These are phyloP conservation scores for Epichloe hybrida DNA, from an alignment of 2,329 filamentous ascomycete species.

Conservation along the genomic window DNA sequence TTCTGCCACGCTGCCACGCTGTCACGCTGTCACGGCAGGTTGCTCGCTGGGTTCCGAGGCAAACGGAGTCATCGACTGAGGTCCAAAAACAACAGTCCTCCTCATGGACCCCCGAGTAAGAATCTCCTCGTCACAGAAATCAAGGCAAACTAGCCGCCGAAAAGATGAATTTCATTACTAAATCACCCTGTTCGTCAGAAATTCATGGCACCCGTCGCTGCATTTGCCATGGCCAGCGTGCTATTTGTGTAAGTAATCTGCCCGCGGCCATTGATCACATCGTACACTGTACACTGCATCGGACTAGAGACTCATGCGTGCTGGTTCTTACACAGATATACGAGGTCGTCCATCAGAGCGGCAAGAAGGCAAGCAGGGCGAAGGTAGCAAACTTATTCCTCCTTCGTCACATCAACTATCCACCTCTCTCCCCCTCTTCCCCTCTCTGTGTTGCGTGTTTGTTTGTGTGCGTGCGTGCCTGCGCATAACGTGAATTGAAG, in stretches of 20 bases:
- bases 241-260: conserved; percentile 28
- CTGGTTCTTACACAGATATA: conserved; percentile 17
- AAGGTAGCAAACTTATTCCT: conserved; percentile 1
- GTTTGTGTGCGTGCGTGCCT: too few relatives aligned
- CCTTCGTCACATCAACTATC: neutral
- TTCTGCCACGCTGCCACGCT: too few relatives aligned
- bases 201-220: conserved; percentile 36
- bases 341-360: conserved; percentile 27
- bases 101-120: conserved; percentile 18
- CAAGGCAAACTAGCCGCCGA: neutral
- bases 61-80: too few relatives aligned
- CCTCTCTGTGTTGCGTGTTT: too few relatives aligned
- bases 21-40: too few relatives aligned
- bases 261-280: neutral
- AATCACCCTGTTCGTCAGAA: conserved; percentile 17
- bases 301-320: neutral
- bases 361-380: conserved; percentile 21
- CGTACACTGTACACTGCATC: neutral
- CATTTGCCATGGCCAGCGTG: conserved; percentile 39
- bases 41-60: too few relatives aligned
- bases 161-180: neutral
- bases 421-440: too few relatives aligned
- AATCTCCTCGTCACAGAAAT: neutral
- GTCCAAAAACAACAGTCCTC: neutral
- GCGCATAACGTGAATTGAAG: neutral